Percentiles rank a stretch among this genome's conserved stretches.
phyloP scores from a whole-genome alignment of 1,284 basidiomycete genomes.

The Porodaedalea pini region DNA sequence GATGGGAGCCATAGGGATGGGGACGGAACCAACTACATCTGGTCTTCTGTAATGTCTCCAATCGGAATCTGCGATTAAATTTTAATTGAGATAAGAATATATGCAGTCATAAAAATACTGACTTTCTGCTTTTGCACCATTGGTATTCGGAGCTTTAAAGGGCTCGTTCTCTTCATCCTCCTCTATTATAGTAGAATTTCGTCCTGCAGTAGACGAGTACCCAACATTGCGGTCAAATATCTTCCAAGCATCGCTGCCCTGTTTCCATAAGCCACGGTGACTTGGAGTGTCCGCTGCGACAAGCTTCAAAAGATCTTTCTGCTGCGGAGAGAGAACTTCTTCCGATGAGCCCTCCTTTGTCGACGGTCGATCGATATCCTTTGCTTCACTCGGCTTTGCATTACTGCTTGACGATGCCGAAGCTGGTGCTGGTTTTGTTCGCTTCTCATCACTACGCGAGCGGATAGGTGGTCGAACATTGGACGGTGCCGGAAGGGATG shows the following conservation, averaged over 20 bases:
- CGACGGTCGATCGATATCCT: neutral
- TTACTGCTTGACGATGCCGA: constrained; percentile 9
- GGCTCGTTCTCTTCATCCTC: constrained; percentile 42
- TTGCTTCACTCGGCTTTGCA: constrained; percentile 5
- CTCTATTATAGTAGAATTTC: constrained; percentile 36
- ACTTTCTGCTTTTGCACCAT: neutral
- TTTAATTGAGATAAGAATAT: neutral
- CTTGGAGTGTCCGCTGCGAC: constrained; percentile 67
- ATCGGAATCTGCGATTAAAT: neutral
- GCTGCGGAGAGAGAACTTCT: constrained; percentile 2
- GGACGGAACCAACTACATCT: constrained; percentile 50
- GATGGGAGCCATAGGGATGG: constrained; percentile 52
- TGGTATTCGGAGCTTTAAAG: constrained; percentile 7
- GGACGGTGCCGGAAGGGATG: constrained; percentile 63
- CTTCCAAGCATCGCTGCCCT: constrained; percentile 60
- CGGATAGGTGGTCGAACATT: constrained; percentile 36
- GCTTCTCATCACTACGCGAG: neutral
- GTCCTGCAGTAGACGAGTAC: constrained; percentile 30
- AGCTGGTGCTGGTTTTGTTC: neutral
- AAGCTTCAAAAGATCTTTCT: constrained; percentile 54
- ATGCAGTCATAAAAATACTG: neutral
- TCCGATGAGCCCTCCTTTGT: neutral
- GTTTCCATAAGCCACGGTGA: constrained; percentile 66
- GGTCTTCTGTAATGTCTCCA: constrained; percentile 15
- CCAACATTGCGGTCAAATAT: constrained; percentile 49